Evolutionary conservation across 73 alveolate species (phyloP).

Genomic region (Paramecium tetraurelia): DNA sequence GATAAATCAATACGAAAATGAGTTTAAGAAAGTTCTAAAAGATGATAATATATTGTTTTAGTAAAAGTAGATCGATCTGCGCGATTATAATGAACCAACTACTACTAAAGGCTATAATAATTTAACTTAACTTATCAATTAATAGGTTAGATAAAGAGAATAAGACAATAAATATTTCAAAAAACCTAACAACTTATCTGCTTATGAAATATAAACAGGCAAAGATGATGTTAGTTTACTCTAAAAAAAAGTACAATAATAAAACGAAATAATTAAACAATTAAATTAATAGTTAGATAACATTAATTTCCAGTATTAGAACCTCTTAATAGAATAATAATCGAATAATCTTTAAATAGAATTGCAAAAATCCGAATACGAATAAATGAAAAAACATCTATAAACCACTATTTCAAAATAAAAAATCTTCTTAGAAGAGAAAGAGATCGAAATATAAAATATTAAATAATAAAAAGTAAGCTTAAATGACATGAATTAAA

Average conservation of each 20-base stretch:
- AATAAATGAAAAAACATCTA: not conserved
- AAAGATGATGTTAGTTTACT: not conserved
- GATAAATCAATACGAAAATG: not conserved
- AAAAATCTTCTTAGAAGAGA: not conserved
- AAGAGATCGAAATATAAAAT: not conserved
- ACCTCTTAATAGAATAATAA: not conserved
- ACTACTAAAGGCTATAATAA: not conserved
- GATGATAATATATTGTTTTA: not conserved
- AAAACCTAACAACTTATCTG: not conserved
- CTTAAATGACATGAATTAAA: not conserved
- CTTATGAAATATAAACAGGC: not conserved
- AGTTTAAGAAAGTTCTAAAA: not conserved
- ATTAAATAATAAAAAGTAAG: not conserved
- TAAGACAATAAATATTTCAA: not conserved
- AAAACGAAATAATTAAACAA: not conserved
- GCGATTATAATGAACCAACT: not conserved
- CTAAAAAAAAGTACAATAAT: not conserved
- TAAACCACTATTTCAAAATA: not conserved
- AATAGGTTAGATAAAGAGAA: not conserved
- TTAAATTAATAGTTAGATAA: not conserved
- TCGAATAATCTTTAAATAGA: not conserved
- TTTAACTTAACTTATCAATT: not conserved
- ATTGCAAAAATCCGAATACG: not conserved
- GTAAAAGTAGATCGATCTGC: not conserved
- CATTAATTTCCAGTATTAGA: not conserved